Base-by-base conservation (phyloP, 2,329 filamentous ascomycete species). In the Fusarium irregulare region DNA sequence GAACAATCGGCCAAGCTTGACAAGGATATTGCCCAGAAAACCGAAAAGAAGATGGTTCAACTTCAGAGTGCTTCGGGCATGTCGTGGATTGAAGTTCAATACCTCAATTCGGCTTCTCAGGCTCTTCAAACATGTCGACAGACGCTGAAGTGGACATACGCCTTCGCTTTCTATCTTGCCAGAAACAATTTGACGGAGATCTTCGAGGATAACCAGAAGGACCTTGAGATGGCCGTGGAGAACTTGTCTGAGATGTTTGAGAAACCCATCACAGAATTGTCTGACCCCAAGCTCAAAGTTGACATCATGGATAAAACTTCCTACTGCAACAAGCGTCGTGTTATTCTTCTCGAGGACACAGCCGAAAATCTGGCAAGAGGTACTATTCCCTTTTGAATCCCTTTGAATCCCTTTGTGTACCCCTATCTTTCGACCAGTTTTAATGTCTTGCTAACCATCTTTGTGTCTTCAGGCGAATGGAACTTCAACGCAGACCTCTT, bases 61-160 rank as follows among this genome's bases (percentile, higher is more conserved):
- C 86, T 99, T 45, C 96, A 99, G 80, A 94, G 92, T 41, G 90
- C 93, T 28, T 98, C 95, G 0, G 94, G 93, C 68, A 94, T 99
- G 89, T 98, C 94, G 0, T 99, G 96, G 96, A 99, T 99, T 64
- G 96, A 99, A 79, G 96, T 99, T 9, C 96, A 99, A 78, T 99
- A 98, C 78, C 88, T 99, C 23, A 93, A 97, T 76, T 91, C 93
- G 3, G 96, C 96, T 0, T 97, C 94, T 0, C 93, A 97, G 78
- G 93, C 95, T 5, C 87, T 99, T 18, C 95, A 98, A 82, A 94
- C 93, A 48, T 99, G 96, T 80, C 92, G 96, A n/a, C 95, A 98
- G 82, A 99, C 96, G 0, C 86, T 99, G 7, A 99, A 99, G 83
- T 99, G 96, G 96, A 99, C 96, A 0, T 99, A 99, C 76, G 96